These are phyloP conservation scores for Kwoniella sp. DNA, from an alignment of 768 basidiomycete species.

Conservation along the genomic window DNA sequence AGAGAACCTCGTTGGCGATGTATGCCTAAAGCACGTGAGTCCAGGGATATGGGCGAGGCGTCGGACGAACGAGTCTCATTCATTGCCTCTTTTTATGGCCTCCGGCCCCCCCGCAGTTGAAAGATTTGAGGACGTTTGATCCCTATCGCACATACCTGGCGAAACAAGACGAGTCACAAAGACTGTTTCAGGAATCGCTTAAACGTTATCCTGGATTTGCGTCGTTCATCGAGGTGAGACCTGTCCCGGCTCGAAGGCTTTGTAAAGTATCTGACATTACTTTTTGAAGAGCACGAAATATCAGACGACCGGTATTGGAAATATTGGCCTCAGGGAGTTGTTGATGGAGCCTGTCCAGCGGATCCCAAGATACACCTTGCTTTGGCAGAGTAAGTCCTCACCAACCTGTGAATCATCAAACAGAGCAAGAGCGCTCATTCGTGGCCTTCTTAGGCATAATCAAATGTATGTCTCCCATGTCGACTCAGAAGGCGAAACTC, in stretches of 20 bases:
- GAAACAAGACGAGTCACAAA: conserved; percentile 89
- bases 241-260: conserved; percentile 17
- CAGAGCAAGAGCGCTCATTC: neutral
- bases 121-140: conserved; percentile 78
- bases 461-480: conserved; percentile 77
- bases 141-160: conserved; percentile 87
- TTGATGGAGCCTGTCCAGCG: conserved; percentile 96
- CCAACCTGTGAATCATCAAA: too few species aligned
- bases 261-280: too few species aligned
- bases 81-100: too few species aligned
- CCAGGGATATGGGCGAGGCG: neutral
- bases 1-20: conserved; percentile 72
- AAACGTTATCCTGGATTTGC: conserved; percentile 75
- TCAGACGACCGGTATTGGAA: conserved; percentile 61
- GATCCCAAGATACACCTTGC: conserved; percentile 88
- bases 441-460: conserved; percentile 66
- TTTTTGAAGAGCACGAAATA: conserved; percentile 66
- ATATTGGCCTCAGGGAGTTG: conserved; percentile 83
- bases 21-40: conserved; percentile 71
- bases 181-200: conserved; percentile 77
- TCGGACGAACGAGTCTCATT: neutral
- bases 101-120: too few species aligned
- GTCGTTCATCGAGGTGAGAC: conserved; percentile 79
- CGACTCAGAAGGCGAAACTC: conserved; percentile 76
- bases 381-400: conserved; percentile 72